Conservation (phyloP, 2,329 filamentous ascomycete species). For the Aspergillus aculeatinus region DNA sequence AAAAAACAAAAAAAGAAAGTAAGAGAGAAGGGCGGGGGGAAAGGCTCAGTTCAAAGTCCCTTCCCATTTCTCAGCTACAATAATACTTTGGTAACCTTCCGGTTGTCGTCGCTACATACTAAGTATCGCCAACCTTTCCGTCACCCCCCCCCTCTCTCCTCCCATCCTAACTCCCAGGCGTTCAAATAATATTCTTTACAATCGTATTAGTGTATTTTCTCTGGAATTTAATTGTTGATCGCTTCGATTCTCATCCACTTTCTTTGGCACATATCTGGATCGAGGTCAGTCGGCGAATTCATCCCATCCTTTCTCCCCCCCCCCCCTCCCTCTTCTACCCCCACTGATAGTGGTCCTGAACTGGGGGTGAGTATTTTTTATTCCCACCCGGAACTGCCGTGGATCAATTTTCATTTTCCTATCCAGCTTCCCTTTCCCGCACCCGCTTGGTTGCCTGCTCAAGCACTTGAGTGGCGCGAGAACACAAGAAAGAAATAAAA, state of each 20-base stretch:
- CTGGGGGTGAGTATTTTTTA: conserved; percentile 16
- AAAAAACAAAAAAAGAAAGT: conserved; percentile 1
- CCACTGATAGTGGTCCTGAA: conserved; percentile 14
- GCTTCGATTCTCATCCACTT: conserved; percentile 19
- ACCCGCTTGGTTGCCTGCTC: not conserved
- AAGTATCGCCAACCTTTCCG: not conserved
- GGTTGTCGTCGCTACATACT: not conserved
- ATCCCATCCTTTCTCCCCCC: not conserved
- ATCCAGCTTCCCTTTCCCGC: not conserved
- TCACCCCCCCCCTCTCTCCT: not conserved
- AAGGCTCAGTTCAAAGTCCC: not conserved
- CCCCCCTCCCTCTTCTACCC: conserved; percentile 10
- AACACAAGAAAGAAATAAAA: not conserved
- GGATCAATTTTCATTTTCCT: conserved; percentile 1
- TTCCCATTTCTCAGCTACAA: not conserved
- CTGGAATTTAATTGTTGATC: not conserved
- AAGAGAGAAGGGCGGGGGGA: not conserved
- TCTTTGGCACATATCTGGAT: conserved; percentile 7
- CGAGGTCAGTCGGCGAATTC: conserved; percentile 2
- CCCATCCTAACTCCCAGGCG: not conserved
- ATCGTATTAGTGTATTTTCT: not conserved
- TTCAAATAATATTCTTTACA: not conserved
- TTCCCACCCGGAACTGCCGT: conserved; percentile 1
- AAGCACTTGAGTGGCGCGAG: not conserved
- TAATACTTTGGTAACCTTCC: not conserved